phyloP scores from a whole-genome alignment of 2,329 filamentous ascomycete species.

The Apiospora rasikravindrae region DNA sequence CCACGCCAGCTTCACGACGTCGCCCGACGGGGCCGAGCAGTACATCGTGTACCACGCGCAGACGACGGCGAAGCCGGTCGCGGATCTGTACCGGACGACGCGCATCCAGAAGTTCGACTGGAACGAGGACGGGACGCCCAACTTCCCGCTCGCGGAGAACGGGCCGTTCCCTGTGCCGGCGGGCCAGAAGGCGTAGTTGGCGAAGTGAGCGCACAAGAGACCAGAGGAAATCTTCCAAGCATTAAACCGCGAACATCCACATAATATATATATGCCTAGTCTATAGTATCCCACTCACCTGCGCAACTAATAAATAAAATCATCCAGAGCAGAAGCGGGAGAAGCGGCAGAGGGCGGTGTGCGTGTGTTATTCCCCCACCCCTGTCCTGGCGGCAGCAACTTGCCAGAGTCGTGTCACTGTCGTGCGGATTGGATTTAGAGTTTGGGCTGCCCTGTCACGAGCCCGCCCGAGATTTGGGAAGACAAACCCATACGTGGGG shows the following conservation, averaged over 20 bases:
- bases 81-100: conserved; percentile 40
- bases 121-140: conserved; percentile 41
- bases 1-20: conserved; percentile 42
- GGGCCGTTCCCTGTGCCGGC: conserved; percentile 34
- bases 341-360: background rate
- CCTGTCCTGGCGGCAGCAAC: no score
- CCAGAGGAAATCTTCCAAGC: background rate
- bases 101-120: conserved; percentile 42
- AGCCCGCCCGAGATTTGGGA: background rate
- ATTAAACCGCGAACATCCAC: background rate
- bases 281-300: no score
- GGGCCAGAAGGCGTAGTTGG: background rate
- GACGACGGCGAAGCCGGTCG: conserved; percentile 39
- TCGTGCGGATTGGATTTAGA: background rate
- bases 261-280: background rate
- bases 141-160: conserved; percentile 41
- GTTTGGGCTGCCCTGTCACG: background rate
- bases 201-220: background rate
- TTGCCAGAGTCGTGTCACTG: background rate
- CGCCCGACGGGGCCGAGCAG: conserved; percentile 39
- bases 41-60: conserved; percentile 44
- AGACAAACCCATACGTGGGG: background rate
- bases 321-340: background rate
- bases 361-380: no score
- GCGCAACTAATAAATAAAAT: background rate